Evolutionary conservation across 345 rosid genomes (phyloP).

Genomic region (Microcos paniculata): DNA sequence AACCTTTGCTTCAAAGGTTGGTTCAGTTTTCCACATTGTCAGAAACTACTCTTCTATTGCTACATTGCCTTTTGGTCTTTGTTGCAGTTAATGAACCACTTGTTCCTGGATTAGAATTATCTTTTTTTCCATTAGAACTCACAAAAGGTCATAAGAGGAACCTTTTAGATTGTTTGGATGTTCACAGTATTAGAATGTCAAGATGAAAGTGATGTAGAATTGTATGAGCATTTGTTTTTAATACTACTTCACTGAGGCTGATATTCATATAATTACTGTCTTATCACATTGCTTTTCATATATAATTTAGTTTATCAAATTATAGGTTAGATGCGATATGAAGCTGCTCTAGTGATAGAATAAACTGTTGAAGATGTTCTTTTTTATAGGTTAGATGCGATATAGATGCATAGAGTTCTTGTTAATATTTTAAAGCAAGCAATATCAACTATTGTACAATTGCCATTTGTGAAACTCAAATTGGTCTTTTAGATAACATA

Average conservation of each 20-base stretch:
- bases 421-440: too few species aligned
- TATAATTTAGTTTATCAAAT: too few species aligned
- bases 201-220: neutral
- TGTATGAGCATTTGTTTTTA: neutral
- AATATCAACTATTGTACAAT: too few species aligned
- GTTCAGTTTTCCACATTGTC: conserved; percentile 12
- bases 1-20: conserved; percentile 93
- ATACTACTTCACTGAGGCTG: neutral
- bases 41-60: conserved; percentile 6
- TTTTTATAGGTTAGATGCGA: too few species aligned
- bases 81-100: neutral
- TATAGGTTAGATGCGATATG: too few species aligned
- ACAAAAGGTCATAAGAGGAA: neutral
- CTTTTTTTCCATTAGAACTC: neutral
- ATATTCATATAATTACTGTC: neutral
- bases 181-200: neutral
- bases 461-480: too few species aligned
- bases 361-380: neutral
- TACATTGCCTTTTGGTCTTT: neutral
- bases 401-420: too few species aligned
- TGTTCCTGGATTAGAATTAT: neutral
- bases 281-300: neutral
- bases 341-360: neutral
- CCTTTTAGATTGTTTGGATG: neutral
- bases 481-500: too few species aligned